Conservation (phyloP, 495 filamentous ascomycete genomes). For the Podospora fimiseda region DNA sequence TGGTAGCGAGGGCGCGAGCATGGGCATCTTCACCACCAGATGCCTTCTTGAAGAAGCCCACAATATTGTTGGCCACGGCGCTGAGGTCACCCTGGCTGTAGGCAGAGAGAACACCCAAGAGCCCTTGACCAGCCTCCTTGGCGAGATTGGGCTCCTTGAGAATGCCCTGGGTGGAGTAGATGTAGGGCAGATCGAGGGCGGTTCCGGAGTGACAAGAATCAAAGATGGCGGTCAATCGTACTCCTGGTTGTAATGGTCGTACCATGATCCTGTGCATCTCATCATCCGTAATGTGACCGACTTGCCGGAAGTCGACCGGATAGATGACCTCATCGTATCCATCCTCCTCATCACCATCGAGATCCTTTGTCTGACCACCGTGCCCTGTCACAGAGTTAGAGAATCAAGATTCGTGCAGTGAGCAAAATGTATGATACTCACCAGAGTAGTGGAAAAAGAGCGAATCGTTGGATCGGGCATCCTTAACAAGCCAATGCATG, state of each 20-base stretch:
- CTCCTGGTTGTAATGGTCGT: conserved; percentile 67
- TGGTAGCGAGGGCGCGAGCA: conserved; percentile 73
- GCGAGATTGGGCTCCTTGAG: conserved; percentile 98
- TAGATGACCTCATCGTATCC: conserved; percentile 98
- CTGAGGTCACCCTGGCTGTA: conserved; percentile 89
- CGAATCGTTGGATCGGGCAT: conserved; percentile 88
- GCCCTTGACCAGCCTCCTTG: conserved; percentile 92
- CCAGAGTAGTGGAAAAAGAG: conserved; percentile 98
- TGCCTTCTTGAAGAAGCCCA: conserved; percentile 91
- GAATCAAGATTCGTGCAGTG: background rate
- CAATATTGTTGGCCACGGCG: conserved; percentile 69
- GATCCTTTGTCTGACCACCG: conserved; percentile 92
- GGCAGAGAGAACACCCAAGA: conserved; percentile 80
- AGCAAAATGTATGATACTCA: conserved; percentile 32
- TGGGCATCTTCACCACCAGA: conserved; percentile 76
- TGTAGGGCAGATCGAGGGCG: conserved; percentile 90
- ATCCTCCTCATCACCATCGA: conserved; percentile 90
- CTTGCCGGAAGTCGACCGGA: conserved; percentile 84
- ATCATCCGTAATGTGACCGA: conserved; percentile 94
- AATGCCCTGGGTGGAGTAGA: conserved; percentile 90
- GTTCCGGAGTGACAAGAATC: conserved; percentile 99
- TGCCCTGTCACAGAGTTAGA: conserved; percentile 55
- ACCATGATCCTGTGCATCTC: conserved; percentile 99
- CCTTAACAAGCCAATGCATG: conserved; percentile 98
- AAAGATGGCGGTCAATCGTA: conserved; percentile 94